phyloP scores from a whole-genome alignment of 2,329 filamentous ascomycete genomes.

The Alternaria triticimaculans region DNA sequence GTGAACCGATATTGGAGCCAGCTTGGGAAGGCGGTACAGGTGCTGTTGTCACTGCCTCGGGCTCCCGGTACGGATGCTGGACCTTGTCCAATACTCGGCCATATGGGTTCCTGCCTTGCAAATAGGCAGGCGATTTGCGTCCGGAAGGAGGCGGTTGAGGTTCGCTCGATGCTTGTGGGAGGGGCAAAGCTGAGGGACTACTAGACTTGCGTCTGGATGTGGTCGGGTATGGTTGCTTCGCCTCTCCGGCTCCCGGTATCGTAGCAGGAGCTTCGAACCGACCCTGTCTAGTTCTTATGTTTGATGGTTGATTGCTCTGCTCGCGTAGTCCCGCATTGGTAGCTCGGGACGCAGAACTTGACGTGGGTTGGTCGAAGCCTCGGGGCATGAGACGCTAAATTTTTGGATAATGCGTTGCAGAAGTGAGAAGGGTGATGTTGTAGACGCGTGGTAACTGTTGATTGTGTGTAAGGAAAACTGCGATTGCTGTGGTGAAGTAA shows the following conservation, averaged over 20 bases:
- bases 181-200: slow-evolving; percentile 11
- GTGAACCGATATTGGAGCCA: slow-evolving; percentile 27
- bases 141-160: slow-evolving; percentile 7
- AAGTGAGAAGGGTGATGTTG: not conserved
- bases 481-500: not conserved
- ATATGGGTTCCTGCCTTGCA: slow-evolving; percentile 43
- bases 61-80: slow-evolving; percentile 29
- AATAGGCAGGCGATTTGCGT: slow-evolving; percentile 35
- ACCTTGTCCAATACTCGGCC: slow-evolving; percentile 35
- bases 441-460: not conserved
- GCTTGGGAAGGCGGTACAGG: slow-evolving; percentile 27
- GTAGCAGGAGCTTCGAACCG: slow-evolving; percentile 11
- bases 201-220: slow-evolving; percentile 12
- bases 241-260: slow-evolving; percentile 2
- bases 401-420: not conserved
- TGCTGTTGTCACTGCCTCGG: not conserved
- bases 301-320: slow-evolving; percentile 16
- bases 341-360: slow-evolving; percentile 24
- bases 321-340: slow-evolving; percentile 16
- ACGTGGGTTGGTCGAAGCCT: slow-evolving; percentile 26
- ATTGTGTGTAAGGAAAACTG: slow-evolving; percentile 1
- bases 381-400: slow-evolving; percentile 27
- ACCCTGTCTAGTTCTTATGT: slow-evolving; percentile 17
- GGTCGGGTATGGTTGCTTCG: slow-evolving; percentile 9
- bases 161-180: slow-evolving; percentile 11